Percentiles rank a stretch among this genome's conserved stretches.
Conservation (phyloP, 257 asterid species). For the Solanum ossicruentum region DNA sequence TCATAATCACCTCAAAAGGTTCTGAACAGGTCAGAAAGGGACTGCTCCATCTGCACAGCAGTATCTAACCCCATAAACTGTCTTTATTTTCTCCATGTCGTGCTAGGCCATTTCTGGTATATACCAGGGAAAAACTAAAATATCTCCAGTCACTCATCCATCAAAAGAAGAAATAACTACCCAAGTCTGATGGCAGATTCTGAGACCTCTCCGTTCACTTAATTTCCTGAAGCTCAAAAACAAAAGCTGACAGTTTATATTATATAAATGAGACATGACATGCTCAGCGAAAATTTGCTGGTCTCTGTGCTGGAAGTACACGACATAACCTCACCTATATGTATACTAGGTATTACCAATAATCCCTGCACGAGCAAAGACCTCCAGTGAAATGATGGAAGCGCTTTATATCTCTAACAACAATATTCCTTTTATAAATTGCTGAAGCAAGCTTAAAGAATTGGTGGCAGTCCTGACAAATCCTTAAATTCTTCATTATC, state of each 20-base stretch:
- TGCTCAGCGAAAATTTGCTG: background rate
- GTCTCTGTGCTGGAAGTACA: background rate
- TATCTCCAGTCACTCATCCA: background rate
- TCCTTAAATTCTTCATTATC: conserved; percentile 23
- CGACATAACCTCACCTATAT: background rate
- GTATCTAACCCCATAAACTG: background rate
- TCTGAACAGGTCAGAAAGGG: background rate
- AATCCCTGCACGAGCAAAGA: conserved; percentile 20
- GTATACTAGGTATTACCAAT: conserved; percentile 7
- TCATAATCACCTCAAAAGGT: background rate
- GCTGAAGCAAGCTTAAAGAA: conserved; percentile 19
- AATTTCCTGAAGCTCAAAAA: background rate
- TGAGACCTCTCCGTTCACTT: background rate
- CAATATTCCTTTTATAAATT: conserved; percentile 11
- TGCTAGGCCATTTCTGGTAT: background rate
- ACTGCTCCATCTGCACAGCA: background rate
- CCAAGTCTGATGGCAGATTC: background rate
- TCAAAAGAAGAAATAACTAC: background rate
- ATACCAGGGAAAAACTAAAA: background rate
- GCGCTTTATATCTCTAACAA: conserved; percentile 18
- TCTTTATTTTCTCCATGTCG: background rate
- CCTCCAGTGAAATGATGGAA: conserved; percentile 21
- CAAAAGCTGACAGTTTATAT: background rate
- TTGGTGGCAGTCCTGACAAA: conserved; percentile 24
- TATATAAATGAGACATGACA: background rate